These are phyloP conservation scores for Pyronema omphalodes DNA, from an alignment of 495 filamentous ascomycete genomes.

Conservation along the genomic window DNA sequence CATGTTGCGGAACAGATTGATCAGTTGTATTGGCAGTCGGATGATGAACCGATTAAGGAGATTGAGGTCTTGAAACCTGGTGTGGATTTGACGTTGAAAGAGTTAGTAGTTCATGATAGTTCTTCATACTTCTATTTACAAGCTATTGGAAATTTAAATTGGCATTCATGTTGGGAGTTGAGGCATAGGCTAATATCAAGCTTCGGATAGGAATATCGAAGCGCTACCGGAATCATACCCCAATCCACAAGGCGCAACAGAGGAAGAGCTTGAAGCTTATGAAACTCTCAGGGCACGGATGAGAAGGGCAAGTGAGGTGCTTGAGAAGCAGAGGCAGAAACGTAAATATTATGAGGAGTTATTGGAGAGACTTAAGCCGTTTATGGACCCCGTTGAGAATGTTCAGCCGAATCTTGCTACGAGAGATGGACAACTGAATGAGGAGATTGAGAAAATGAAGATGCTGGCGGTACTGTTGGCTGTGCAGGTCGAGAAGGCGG, in stretches of 20 bases:
- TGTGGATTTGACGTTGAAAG: slow-evolving; percentile 25
- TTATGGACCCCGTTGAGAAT: slow-evolving; percentile 30
- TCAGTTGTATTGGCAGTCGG: slow-evolving; percentile 44
- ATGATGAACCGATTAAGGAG: slow-evolving; percentile 29
- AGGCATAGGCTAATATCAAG: not conserved
- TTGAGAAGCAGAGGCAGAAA: slow-evolving; percentile 14
- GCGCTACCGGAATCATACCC: slow-evolving; percentile 18
- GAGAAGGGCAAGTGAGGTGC: slow-evolving; percentile 4
- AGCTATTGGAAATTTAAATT: too few species aligned
- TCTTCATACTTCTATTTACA: too few species aligned
- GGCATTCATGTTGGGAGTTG: not conserved
- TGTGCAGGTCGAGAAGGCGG: slow-evolving; percentile 24
- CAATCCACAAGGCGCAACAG: slow-evolving; percentile 3
- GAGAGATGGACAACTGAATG: slow-evolving; percentile 50
- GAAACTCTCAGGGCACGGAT: slow-evolving; percentile 19
- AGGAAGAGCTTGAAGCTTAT: slow-evolving; percentile 17
- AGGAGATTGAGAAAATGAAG: slow-evolving; percentile 58
- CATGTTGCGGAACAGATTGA: slow-evolving; percentile 74
- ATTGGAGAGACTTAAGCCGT: slow-evolving; percentile 23
- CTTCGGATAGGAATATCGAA: slow-evolving; percentile 15
- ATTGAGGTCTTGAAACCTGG: slow-evolving; percentile 22
- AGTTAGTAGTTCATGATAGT: slow-evolving; percentile 3
- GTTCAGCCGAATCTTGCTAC: slow-evolving; percentile 66
- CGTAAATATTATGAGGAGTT: slow-evolving; percentile 22
- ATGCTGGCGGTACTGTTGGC: slow-evolving; percentile 55